Percentiles rank a stretch among this genome's conserved stretches.
phyloP scores from a whole-genome alignment of 1,284 basidiomycete species.

The Termitomyces sp. region DNA sequence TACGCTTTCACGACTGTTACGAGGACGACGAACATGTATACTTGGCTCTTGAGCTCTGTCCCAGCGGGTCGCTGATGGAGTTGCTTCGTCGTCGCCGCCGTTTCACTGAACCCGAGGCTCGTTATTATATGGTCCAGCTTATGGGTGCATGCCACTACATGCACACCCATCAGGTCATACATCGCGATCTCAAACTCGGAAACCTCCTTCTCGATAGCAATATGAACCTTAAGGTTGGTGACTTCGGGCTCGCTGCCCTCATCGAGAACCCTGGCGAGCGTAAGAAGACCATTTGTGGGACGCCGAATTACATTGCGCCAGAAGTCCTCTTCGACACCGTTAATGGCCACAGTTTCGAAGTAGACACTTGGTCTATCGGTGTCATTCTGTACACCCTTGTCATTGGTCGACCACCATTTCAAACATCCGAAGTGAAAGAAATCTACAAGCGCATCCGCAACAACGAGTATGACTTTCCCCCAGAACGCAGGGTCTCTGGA shows the following conservation, averaged over 20 bases:
- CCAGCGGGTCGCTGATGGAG: slow-evolving; percentile 87
- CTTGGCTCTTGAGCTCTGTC: slow-evolving; percentile 93
- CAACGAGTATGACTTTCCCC: slow-evolving; percentile 91
- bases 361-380: slow-evolving; percentile 97
- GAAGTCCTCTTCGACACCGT: slow-evolving; percentile 95
- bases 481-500: slow-evolving; percentile 66
- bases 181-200: slow-evolving; percentile 93
- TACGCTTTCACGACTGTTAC: slow-evolving; percentile 90
- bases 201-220: slow-evolving; percentile 90
- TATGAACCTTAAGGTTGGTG: slow-evolving; percentile 96
- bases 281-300: slow-evolving; percentile 99
- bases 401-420: slow-evolving; percentile 93
- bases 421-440: slow-evolving; percentile 94
- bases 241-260: slow-evolving; percentile 95
- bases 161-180: slow-evolving; percentile 94
- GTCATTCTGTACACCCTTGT: slow-evolving; percentile 96
- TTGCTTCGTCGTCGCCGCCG: slow-evolving; percentile 84
- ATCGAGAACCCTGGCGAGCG: slow-evolving; percentile 95
- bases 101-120: slow-evolving; percentile 89
- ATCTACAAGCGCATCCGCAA: slow-evolving; percentile 94
- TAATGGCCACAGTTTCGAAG: slow-evolving; percentile 96
- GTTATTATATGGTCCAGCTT: slow-evolving; percentile 91
- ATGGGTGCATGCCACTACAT: slow-evolving; percentile 96
- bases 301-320: slow-evolving; percentile 98
- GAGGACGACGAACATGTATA: slow-evolving; percentile 96